These are phyloP conservation scores for Russula olivacea DNA, from an alignment of 768 basidiomycete species.

Conservation along the genomic window DNA sequence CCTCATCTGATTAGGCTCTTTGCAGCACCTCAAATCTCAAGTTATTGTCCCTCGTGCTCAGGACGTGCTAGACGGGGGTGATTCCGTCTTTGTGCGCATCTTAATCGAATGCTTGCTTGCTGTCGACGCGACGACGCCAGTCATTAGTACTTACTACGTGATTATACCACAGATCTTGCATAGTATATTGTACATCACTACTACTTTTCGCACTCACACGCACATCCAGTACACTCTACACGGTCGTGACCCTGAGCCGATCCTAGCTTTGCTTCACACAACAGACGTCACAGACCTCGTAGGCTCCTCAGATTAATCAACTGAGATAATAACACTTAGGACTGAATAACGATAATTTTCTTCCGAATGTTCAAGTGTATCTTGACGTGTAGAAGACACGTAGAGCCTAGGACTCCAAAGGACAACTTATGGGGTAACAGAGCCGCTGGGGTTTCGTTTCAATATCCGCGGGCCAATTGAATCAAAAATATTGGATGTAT, in stretches of 20 bases:
- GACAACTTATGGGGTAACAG: not conserved
- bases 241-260: not conserved
- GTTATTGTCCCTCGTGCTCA: conserved; percentile 21
- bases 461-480: conserved; percentile 5
- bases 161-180: conserved; percentile 21
- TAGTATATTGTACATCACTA: conserved; percentile 18
- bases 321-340: not conserved
- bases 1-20: not conserved
- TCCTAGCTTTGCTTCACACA: not conserved
- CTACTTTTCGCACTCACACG: conserved; percentile 1
- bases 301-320: not conserved
- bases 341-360: not conserved
- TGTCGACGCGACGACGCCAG: not conserved
- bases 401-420: not conserved
- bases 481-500: not conserved
- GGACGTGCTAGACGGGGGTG: conserved; percentile 15
- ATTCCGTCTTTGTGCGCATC: not conserved
- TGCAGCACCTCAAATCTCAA: conserved; percentile 20
- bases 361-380: too few species aligned
- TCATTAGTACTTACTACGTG: conserved; percentile 8
- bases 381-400: not conserved
- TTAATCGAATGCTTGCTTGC: not conserved
- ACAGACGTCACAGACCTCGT: not conserved
- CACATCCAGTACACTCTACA: conserved; percentile 3
- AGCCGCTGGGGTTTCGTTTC: conserved; percentile 9